Evolutionary conservation across 345 rosid species (phyloP).

Genomic region (Corchorus olitorius): DNA sequence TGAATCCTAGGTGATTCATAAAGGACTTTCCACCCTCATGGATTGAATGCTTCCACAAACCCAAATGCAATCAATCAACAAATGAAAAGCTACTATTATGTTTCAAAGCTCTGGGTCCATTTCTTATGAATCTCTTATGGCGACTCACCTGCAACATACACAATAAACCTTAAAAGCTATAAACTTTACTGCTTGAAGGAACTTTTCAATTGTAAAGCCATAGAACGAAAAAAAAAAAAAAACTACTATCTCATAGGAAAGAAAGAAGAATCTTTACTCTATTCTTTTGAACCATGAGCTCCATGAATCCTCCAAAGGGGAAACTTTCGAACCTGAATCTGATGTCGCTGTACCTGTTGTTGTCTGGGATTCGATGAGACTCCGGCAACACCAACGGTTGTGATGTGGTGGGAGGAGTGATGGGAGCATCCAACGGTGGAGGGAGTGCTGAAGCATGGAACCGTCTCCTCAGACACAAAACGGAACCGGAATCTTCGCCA

Average conservation of each 20-base stretch:
- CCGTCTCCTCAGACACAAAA: constrained; percentile 37
- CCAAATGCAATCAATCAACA: no score
- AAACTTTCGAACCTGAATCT: constrained; percentile 51
- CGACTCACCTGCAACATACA: constrained; percentile 55
- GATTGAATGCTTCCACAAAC: no score
- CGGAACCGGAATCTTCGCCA: constrained; percentile 23
- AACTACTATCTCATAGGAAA: no score
- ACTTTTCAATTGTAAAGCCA: background rate
- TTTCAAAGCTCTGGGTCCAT: constrained; percentile 93
- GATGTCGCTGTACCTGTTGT: constrained; percentile 23
- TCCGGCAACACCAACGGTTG: constrained; percentile 48
- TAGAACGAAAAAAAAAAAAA: no score
- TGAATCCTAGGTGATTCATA: no score
- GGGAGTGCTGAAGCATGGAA: constrained; percentile 47
- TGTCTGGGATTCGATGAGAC: constrained; percentile 38
- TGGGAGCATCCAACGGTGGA: constrained; percentile 37
- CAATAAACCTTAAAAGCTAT: background rate
- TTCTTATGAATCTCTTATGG: constrained; percentile 82
- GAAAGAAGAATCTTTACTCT: constrained; percentile 43
- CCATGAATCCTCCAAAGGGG: constrained; percentile 61
- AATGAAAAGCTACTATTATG: no score
- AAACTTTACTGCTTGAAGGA: background rate
- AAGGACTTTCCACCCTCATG: no score
- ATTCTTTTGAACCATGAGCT: constrained; percentile 91
- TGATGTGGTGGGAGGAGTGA: constrained; percentile 28